These are phyloP conservation scores for Phialophora macrospora DNA, from an alignment of 2,329 filamentous ascomycete species.

Conservation along the genomic window DNA sequence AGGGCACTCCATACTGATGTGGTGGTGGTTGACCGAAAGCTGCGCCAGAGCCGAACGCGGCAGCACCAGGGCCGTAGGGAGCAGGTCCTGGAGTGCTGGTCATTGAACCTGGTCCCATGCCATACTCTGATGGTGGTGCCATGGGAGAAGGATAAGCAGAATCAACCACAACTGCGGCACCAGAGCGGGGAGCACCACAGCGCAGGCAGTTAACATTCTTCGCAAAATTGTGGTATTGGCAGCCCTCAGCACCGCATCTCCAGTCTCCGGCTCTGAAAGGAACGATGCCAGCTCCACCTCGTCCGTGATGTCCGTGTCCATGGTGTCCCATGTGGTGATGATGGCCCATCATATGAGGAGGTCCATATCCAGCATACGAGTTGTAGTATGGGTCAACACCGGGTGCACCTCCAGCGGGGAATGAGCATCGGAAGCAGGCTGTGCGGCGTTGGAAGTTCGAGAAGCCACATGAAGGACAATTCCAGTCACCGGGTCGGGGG, in stretches of 20 bases:
- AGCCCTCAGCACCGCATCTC: conserved; percentile 98
- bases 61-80: conserved; percentile 71
- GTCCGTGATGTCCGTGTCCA: conserved; percentile 53
- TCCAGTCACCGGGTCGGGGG: conserved; percentile 96
- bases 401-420: conserved; percentile 86
- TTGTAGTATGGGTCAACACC: conserved; percentile 76
- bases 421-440: conserved; percentile 98
- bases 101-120: conserved; percentile 88
- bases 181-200: conserved; percentile 91
- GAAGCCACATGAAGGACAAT: conserved; percentile 97
- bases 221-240: conserved; percentile 98
- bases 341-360: conserved; percentile 80
- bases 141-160: conserved; percentile 89
- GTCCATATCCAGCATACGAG: conserved; percentile 58
- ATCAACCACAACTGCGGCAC: conserved; percentile 91
- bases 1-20: conserved; percentile 87
- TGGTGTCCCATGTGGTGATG: conserved; percentile 66
- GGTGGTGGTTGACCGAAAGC: conserved; percentile 69
- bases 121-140: conserved; percentile 76
- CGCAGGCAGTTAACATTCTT: conserved; percentile 98
- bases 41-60: conserved; percentile 66
- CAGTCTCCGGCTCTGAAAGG: conserved; percentile 98
- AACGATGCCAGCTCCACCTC: conserved; percentile 78
- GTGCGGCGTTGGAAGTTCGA: conserved; percentile 99
- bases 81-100: conserved; percentile 78